Conservation (phyloP, 2,329 filamentous ascomycete species). For the Trichophaea hybrida region DNA sequence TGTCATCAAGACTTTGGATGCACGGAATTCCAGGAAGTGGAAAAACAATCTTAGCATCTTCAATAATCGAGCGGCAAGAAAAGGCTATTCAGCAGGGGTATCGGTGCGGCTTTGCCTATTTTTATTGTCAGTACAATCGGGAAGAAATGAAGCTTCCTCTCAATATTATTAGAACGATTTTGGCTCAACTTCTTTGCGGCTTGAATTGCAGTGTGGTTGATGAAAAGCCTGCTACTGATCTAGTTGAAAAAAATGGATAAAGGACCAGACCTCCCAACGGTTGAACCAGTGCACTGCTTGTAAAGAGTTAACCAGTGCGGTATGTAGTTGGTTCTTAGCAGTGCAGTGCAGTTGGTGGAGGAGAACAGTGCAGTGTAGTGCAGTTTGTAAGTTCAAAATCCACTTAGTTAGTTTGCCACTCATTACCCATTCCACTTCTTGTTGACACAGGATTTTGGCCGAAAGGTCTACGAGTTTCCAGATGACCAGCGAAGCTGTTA, state of each 20-base stretch:
- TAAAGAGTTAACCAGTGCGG: too few relatives aligned
- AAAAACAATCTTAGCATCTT: slow-evolving; percentile 1
- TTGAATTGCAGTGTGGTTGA: background rate
- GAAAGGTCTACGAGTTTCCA: too few relatives aligned
- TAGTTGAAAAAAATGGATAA: background rate
- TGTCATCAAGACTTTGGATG: background rate
- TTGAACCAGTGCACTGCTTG: too few relatives aligned
- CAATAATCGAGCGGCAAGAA: background rate
- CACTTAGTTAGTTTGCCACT: too few relatives aligned
- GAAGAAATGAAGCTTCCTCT: background rate
- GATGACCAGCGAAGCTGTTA: too few relatives aligned
- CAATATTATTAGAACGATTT: background rate
- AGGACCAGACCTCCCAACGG: too few relatives aligned
- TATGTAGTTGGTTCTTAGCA: too few relatives aligned
- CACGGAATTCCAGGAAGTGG: background rate
- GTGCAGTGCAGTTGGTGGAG: too few relatives aligned
- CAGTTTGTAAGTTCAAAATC: too few relatives aligned
- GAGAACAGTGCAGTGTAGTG: too few relatives aligned
- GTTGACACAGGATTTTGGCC: too few relatives aligned
- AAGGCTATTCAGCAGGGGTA: background rate
- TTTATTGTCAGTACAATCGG: background rate
- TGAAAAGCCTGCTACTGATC: background rate
- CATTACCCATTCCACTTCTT: too few relatives aligned
- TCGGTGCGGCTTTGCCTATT: background rate
- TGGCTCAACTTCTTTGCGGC: background rate